Percentiles rank a stretch among this genome's conserved stretches.
phyloP scores from a whole-genome alignment of 345 rosid genomes.

The Gossypium mustelinum region DNA sequence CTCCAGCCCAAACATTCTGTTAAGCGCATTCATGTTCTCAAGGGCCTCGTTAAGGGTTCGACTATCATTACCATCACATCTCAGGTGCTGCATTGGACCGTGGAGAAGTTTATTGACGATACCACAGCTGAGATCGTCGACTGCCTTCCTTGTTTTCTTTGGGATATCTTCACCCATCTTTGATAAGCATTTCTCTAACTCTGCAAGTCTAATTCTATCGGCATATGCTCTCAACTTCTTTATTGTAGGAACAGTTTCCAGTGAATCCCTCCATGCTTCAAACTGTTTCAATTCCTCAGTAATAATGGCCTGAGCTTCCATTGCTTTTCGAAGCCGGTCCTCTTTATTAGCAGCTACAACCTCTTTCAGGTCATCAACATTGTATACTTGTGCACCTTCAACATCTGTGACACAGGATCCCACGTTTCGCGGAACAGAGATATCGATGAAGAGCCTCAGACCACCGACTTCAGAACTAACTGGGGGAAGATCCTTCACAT shows the following conservation, averaged over 20 bases:
- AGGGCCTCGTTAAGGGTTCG: conserved; percentile 75
- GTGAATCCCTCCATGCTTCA: conserved; percentile 91
- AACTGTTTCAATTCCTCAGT: conserved; percentile 77
- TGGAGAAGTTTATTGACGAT: conserved; percentile 93
- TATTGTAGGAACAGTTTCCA: conserved; percentile 92
- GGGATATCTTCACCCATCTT: conserved; percentile 88
- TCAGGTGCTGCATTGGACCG: conserved; percentile 97
- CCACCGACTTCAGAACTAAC: conserved; percentile 58
- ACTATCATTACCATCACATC: conserved; percentile 82
- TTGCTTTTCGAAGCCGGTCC: conserved; percentile 81
- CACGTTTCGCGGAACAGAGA: conserved; percentile 88
- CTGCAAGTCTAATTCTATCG: conserved; percentile 71
- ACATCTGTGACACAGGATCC: conserved; percentile 65
- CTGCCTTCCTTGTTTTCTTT: conserved; percentile 79
- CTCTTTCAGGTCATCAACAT: conserved; percentile 93
- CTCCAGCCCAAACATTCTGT: conserved; percentile 87
- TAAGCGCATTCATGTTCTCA: conserved; percentile 95
- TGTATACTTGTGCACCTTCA: conserved; percentile 58
- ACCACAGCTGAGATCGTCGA: conserved; percentile 87
- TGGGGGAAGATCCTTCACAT: conserved; percentile 50
- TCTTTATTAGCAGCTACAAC: conserved; percentile 99
- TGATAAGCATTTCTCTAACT: conserved; percentile 84
- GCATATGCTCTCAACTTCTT: conserved; percentile 93
- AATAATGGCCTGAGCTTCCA: conserved; percentile 89
- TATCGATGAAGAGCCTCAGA: conserved; percentile 73